phyloP scores from a whole-genome alignment of 371 early-diverging fungal genomes.

The Apophysomyces ossiformis region DNA sequence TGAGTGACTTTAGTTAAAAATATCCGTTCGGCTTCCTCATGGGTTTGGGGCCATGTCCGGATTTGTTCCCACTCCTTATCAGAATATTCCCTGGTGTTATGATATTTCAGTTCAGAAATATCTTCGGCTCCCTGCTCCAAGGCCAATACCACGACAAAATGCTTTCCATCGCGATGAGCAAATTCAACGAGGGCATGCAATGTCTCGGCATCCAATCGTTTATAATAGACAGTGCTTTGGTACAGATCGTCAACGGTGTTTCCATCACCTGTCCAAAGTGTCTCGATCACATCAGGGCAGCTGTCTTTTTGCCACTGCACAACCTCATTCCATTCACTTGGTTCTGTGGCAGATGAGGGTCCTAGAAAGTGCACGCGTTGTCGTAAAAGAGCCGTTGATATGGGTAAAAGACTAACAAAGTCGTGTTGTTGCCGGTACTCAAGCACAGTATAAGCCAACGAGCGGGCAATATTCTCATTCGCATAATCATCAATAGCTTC shows the following conservation, averaged over 20 bases:
- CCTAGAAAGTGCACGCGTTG: constrained; percentile 42
- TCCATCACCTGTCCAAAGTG: constrained; percentile 27
- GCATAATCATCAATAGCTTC: constrained; percentile 58
- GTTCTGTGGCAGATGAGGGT: constrained; percentile 14
- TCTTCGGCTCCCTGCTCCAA: constrained; percentile 37
- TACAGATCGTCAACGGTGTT: constrained; percentile 28
- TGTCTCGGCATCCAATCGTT: constrained; percentile 49
- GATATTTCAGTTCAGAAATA: constrained; percentile 46
- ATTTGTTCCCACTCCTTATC: constrained; percentile 48
- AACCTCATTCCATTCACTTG: constrained; percentile 32
- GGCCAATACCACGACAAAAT: constrained; percentile 40
- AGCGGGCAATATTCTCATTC: constrained; percentile 55
- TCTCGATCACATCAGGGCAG: constrained; percentile 39
- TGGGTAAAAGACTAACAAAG: constrained; percentile 33
- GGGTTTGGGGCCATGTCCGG: constrained; percentile 34
- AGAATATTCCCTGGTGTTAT: constrained; percentile 45
- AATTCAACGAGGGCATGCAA: constrained; percentile 46
- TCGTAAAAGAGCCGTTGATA: constrained; percentile 37
- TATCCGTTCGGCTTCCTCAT: constrained; percentile 46
- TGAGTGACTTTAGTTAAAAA: constrained; percentile 39
- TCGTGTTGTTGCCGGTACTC: constrained; percentile 41
- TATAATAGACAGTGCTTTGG: constrained; percentile 47
- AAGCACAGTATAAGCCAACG: constrained; percentile 46
- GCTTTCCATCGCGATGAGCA: constrained; percentile 27
- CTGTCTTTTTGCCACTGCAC: constrained; percentile 51